Percentiles rank a stretch among this genome's conserved stretches.
phyloP scores from a whole-genome alignment of 2,329 filamentous ascomycete species.

The Periconia macrospinosa region DNA sequence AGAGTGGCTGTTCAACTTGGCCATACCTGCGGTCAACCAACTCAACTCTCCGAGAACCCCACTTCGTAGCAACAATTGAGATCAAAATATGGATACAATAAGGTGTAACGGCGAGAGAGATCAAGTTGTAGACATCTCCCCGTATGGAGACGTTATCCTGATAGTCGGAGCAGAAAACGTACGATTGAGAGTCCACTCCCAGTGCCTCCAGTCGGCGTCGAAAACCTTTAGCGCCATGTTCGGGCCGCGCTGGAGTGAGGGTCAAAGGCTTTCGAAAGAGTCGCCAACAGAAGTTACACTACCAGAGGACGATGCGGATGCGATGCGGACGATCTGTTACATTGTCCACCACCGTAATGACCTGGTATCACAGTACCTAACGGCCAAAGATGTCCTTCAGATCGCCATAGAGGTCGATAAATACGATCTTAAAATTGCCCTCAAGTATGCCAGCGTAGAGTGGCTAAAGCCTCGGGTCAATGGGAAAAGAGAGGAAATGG shows the following conservation, averaged over 20 bases:
- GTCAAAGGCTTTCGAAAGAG: neutral
- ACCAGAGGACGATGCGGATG: neutral
- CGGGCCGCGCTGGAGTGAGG: neutral
- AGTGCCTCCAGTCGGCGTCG: neutral
- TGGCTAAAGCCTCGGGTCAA: neutral
- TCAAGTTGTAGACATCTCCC: neutral
- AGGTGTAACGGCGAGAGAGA: neutral
- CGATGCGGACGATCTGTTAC: neutral
- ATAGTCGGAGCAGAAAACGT: neutral
- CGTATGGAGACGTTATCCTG: neutral
- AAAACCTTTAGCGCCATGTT: neutral
- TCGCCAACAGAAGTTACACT: neutral
- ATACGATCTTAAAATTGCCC: neutral
- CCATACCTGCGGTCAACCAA: too few species aligned
- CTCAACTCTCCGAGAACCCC: too few species aligned
- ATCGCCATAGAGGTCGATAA: neutral
- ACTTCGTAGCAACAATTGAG: too few species aligned
- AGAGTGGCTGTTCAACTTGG: too few species aligned
- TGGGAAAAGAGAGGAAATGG: neutral
- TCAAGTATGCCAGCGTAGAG: neutral
- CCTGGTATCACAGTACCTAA: neutral
- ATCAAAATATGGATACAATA: neutral
- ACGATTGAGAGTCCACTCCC: neutral
- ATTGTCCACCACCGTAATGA: neutral
- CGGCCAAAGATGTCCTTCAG: neutral